Base-by-base conservation (phyloP, 768 basidiomycete genomes). In the Macrolepiota albuminosa region DNA sequence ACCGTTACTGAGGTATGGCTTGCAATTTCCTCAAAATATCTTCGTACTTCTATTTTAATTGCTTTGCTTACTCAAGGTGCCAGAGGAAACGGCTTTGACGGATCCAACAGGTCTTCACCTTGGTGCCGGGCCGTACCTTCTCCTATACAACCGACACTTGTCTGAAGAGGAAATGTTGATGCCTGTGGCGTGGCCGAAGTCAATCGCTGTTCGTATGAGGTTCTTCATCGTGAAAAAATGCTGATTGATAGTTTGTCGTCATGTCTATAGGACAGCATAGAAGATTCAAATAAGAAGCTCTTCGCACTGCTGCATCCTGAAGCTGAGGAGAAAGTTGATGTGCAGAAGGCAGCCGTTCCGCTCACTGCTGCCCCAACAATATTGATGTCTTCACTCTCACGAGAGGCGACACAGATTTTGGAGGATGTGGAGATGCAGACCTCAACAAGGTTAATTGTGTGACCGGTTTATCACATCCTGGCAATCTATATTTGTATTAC, bases 41-140 rank as follows among this genome's bases (percentile, higher is more conserved):
- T 6, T 37, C 46, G 7, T 43, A 39, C 63, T 43, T 54, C 46
- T 57, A 26, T 50, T 45, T 16, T 43, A 26, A 49, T n/a, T 14
- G 24, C 42, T 43, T n/a, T 14, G 24, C 42, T 43, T 34, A 31
- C 55, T 18, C 9, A 56, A 93, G 90, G 89, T 89, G 1, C 68
- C 87, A 0, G 91, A 92, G 68, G 85, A 87, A 39, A 74, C 74
- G 0, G 89, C 89, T 10, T 72, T 92, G 16, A 82, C 81, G 4
- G 91, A 93, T 61, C 72, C 84, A 4, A 77, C 83, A 4, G 91
- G 92, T 0, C 71, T 92, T 36, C 89, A 91, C 66, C 79, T 91
- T 6, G 81, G 83, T 16, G 88, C 88, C 21, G 91, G 91, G 1
- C 90, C 91, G 0, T 91, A 88, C 70, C 71, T 93, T 65, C 73